Base-by-base conservation (phyloP, 2,329 filamentous ascomycete genomes). In the Mariannaea sp. region DNA sequence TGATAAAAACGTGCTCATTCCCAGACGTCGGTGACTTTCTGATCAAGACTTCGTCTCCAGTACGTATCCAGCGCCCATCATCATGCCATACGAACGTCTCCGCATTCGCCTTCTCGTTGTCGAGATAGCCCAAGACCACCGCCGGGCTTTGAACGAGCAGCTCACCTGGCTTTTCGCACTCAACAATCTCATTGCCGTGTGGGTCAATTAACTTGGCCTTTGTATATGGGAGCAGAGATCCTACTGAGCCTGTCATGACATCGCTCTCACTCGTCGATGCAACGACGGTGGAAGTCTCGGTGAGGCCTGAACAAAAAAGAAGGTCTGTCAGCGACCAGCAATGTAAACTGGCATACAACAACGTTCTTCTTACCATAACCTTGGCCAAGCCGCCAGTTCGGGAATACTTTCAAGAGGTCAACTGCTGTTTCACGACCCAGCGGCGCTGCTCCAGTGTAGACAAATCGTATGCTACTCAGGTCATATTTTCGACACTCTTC, bases 31-130 rank as follows among this genome's bases (percentile, higher is more conserved):
- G 80, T 6, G 83, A 76, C 64, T 81, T 79, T 3, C 80, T 78
- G 12, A 94, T 75, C 3, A 92, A 75, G 0, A 87, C 90, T 68
- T 94, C 89, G 65, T 96, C 92, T 6, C 92, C 92, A 0, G 92
- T 96, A 30, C 82, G 83, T 78, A 95, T 83, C 83, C 90, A 93
- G 58, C 84, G 73, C 8, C 84, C 84, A 58, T 91, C 85, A 3
- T 85, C 78, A 43, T 85, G 77, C 58, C 73, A 75, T 0, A 84
- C 67, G 65, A 90, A 96, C 0, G 91, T 93, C 68, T 94, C 90
- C 47, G 80, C 78, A 24, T 86, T 94, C 4, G 92, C 90, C 65
- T 89, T 86, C 39, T 90, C 85, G 66, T 96, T 94, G 73, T 94
- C 88, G 44, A 95, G 75, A 65, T 96, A 96, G 1, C 92, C 92